Percentiles rank a stretch among this genome's conserved stretches.
These are phyloP conservation scores for Leccinum variicolor DNA, from an alignment of 768 basidiomycete genomes.

Conservation along the genomic window DNA sequence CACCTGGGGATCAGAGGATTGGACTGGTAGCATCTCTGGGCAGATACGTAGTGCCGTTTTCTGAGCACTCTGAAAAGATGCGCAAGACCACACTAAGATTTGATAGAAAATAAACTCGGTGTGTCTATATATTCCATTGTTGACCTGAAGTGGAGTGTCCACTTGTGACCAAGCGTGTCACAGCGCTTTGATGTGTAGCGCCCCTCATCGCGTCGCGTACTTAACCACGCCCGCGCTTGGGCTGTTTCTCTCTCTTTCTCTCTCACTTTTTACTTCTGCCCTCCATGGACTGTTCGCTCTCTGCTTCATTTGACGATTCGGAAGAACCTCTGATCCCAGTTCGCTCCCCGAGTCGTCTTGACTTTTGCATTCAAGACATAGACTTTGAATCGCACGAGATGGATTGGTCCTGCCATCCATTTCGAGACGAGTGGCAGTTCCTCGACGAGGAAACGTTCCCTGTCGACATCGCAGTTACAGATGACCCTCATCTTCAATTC, in stretches of 20 bases:
- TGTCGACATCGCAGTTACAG: background rate
- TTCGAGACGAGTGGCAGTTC: background rate
- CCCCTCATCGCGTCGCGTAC: conserved; percentile 6
- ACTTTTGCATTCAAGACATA: conserved; percentile 29
- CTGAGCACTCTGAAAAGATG: conserved; percentile 39
- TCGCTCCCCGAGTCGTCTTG: conserved; percentile 49
- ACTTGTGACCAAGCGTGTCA: conserved; percentile 20
- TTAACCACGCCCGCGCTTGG: conserved; percentile 8
- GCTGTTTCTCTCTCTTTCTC: background rate
- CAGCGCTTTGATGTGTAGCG: conserved; percentile 19
- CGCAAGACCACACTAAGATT: conserved; percentile 31
- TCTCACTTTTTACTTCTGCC: background rate
- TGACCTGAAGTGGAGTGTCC: conserved; percentile 1
- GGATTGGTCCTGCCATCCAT: conserved; percentile 11
- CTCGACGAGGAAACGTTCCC: conserved; percentile 10
- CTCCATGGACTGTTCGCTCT: conserved; percentile 10
- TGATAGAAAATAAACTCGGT: conserved; percentile 15
- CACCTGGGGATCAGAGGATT: conserved; percentile 21
- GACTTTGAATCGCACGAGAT: conserved; percentile 3
- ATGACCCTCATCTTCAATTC: background rate
- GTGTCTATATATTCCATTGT: conserved; percentile 21
- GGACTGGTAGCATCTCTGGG: conserved; percentile 30
- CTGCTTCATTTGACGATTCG: conserved; percentile 7
- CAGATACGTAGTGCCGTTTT: conserved; percentile 43
- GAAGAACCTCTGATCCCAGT: conserved; percentile 27